Percentiles rank a stretch among this genome's conserved stretches.
Conservation (phyloP, 2,329 filamentous ascomycete species). For the Arthrocladium fulminans region DNA sequence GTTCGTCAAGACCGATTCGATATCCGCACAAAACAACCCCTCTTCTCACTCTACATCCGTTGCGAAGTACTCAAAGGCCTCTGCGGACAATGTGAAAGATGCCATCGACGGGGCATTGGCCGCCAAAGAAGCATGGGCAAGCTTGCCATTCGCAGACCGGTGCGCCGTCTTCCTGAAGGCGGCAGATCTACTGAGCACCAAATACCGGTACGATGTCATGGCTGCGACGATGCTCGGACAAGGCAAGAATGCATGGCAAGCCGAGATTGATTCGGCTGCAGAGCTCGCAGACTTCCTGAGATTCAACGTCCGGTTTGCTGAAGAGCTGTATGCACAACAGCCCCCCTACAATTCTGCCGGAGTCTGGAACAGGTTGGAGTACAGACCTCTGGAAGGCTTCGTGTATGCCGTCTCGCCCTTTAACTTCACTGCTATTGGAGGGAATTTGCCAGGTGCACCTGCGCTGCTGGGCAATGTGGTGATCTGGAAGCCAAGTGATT, state of each 20-base stretch:
- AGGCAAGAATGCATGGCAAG: slow-evolving; percentile 97
- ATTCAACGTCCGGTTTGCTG: slow-evolving; percentile 89
- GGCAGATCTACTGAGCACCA: slow-evolving; percentile 77
- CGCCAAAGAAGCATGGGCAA: slow-evolving; percentile 81
- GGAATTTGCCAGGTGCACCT: slow-evolving; percentile 68
- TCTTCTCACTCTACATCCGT: slow-evolving; percentile 67
- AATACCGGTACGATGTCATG: slow-evolving; percentile 96
- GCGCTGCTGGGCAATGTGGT: slow-evolving; percentile 84
- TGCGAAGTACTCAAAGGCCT: slow-evolving; percentile 78
- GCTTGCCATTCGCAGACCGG: slow-evolving; percentile 77
- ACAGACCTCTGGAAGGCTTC: slow-evolving; percentile 78
- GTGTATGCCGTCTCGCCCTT: slow-evolving; percentile 84
- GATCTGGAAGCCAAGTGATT: slow-evolving; percentile 81
- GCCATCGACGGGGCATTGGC: slow-evolving; percentile 78
- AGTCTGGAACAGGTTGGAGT: slow-evolving; percentile 80
- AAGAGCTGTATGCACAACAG: slow-evolving; percentile 82
- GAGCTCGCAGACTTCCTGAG: slow-evolving; percentile 88
- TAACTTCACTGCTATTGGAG: slow-evolving; percentile 90
- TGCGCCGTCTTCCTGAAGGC: slow-evolving; percentile 94
- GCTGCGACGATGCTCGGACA: slow-evolving; percentile 92
- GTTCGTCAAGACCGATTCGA: slow-evolving; percentile 59
- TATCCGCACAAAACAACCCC: slow-evolving; percentile 69
- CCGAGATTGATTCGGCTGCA: slow-evolving; percentile 93
- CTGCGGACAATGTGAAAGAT: slow-evolving; percentile 61
- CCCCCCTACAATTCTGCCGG: slow-evolving; percentile 73